Evolutionary conservation across 805 yeast genomes (phyloP).

Genomic region (Lipomyces starkeyi): DNA sequence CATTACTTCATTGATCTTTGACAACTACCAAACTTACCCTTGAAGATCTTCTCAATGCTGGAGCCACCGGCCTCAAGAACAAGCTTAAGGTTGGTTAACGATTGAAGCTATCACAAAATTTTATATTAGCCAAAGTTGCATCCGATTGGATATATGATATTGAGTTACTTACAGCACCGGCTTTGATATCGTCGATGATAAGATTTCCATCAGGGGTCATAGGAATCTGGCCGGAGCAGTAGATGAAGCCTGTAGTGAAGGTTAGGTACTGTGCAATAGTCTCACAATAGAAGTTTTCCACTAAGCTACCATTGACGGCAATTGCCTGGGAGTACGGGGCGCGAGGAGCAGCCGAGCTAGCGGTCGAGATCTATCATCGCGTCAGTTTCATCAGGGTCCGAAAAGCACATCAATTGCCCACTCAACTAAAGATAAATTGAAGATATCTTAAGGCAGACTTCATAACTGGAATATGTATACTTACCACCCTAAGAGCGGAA

Average conservation of each 20-base stretch:
- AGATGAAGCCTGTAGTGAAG: constrained; percentile 66
- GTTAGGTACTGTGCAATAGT: background rate
- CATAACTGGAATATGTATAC: background rate
- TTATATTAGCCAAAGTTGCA: background rate
- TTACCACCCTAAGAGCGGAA: constrained; percentile 27
- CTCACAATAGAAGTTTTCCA: background rate
- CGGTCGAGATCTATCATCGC: constrained; percentile 55
- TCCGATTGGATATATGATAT: background rate
- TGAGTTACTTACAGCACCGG: constrained; percentile 34
- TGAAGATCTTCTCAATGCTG: constrained; percentile 79
- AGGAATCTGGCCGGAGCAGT: constrained; percentile 95
- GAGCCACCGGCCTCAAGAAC: constrained; percentile 88
- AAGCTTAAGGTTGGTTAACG: constrained; percentile 53
- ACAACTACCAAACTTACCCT: constrained; percentile 43
- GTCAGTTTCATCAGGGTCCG: background rate
- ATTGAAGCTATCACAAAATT: constrained; percentile 44
- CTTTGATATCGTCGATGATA: constrained; percentile 76
- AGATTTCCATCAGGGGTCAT: constrained; percentile 76
- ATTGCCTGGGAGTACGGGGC: constrained; percentile 97
- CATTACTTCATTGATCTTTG: background rate
- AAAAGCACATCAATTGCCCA: background rate
- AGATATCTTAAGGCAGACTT: background rate
- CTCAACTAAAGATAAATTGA: background rate
- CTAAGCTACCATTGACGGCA: constrained; percentile 66
- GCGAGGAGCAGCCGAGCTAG: constrained; percentile 93